A percentile compares a stretch with the other conserved stretches of the same genome.
Evolutionary conservation across 192 early-diverging fungal genomes (phyloP).

Genomic region (Podila epigama): DNA sequence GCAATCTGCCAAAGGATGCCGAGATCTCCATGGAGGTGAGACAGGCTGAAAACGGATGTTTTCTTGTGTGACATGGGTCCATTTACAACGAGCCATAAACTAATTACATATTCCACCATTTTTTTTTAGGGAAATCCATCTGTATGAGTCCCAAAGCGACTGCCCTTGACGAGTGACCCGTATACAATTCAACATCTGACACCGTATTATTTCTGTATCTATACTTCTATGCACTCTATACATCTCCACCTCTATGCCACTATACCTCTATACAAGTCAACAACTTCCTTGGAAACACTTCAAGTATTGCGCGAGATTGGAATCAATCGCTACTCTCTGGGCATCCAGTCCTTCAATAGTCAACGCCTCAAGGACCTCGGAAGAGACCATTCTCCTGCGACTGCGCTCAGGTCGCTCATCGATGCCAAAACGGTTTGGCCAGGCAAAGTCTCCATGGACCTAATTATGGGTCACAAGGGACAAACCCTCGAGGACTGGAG

Average conservation of each 20-base stretch:
- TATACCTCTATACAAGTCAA: conserved; percentile 25
- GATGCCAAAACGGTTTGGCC: conserved; percentile 54
- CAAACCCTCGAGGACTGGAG: conserved; percentile 55
- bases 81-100: too few relatives aligned
- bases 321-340: conserved; percentile 60
- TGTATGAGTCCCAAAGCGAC: too few relatives aligned
- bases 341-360: conserved; percentile 60
- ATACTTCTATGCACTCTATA: too few relatives aligned
- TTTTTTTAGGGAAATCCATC: not conserved
- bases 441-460: conserved; percentile 55
- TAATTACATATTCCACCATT: not conserved
- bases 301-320: conserved; percentile 48
- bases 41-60: not conserved
- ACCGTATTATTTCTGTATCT: not conserved
- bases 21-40: conserved; percentile 66
- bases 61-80: not conserved
- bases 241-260: not conserved
- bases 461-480: conserved; percentile 60
- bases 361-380: conserved; percentile 48
- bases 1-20: conserved; percentile 26
- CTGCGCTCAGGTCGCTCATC: conserved; percentile 50
- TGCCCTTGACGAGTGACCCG: too few relatives aligned
- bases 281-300: conserved; percentile 33
- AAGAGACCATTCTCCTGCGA: conserved; percentile 54
- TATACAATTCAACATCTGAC: too few relatives aligned